These are phyloP conservation scores for Lagenaria siceraria DNA, from an alignment of 306 rosid genomes.

Conservation along the genomic window DNA sequence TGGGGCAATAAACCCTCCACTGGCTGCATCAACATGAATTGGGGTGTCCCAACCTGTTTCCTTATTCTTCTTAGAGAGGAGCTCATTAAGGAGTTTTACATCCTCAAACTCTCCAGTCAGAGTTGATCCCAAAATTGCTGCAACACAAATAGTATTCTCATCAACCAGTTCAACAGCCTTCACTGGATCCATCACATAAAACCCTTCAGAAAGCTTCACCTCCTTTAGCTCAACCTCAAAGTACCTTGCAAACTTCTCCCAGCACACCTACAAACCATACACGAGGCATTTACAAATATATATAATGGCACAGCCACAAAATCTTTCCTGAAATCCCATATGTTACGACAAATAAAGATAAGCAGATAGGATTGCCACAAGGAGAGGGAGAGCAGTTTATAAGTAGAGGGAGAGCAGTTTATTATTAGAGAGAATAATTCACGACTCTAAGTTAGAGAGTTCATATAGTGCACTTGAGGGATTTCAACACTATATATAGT, in stretches of 20 bases:
- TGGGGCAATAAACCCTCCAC: constrained; percentile 94
- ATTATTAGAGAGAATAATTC: no score
- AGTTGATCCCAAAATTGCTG: constrained; percentile 90
- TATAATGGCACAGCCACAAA: no score
- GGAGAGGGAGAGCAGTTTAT: no score
- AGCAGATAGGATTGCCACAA: no score
- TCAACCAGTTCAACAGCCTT: constrained; percentile 84
- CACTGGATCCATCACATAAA: constrained; percentile 69
- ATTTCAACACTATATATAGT: no score
- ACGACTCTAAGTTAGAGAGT: no score
- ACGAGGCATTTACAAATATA: no score
- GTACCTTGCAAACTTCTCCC: constrained; percentile 99
- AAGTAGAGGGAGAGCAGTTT: no score
- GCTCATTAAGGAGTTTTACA: constrained; percentile 71
- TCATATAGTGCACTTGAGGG: no score
- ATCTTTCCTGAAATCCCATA: no score
- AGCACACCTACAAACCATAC: constrained; percentile 44
- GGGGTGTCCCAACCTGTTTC: constrained; percentile 97
- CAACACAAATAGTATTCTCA: constrained; percentile 91
- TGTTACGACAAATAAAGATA: no score
- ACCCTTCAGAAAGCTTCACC: constrained; percentile 51
- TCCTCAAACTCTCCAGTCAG: constrained; percentile 88
- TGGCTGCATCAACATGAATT: constrained; percentile 93
- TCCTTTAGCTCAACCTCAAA: constrained; percentile 90
- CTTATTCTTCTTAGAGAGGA: constrained; percentile 62